phyloP scores from a whole-genome alignment of 2,329 filamentous ascomycete genomes.

The Ilyonectria mors-panacis region DNA sequence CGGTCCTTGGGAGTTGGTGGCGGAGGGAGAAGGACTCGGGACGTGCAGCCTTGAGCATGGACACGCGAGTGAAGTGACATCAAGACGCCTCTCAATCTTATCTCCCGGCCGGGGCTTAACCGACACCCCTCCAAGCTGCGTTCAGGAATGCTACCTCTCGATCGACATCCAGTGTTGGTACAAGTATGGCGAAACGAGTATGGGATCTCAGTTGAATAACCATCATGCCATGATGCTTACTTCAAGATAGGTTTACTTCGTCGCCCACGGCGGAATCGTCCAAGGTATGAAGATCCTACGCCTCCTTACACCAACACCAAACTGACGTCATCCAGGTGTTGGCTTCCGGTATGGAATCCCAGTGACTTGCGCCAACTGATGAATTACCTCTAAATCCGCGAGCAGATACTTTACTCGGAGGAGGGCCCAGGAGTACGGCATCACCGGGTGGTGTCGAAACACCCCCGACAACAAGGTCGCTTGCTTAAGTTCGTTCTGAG shows the following conservation, averaged over 20 bases:
- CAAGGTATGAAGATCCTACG: slow-evolving; percentile 69
- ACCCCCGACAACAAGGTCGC: slow-evolving; percentile 68
- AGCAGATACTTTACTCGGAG: slow-evolving; percentile 68
- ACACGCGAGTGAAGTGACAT: slow-evolving; percentile 5
- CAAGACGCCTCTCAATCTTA: slow-evolving; percentile 9
- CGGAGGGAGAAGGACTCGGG: neutral
- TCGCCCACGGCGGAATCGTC: slow-evolving; percentile 75
- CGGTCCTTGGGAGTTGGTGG: neutral
- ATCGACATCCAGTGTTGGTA: neutral
- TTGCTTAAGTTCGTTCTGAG: neutral
- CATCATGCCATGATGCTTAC: slow-evolving; percentile 8
- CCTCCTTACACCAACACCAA: neutral
- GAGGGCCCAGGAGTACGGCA: slow-evolving; percentile 62
- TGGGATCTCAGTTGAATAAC: neutral
- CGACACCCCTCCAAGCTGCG: slow-evolving; percentile 11
- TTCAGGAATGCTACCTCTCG: neutral
- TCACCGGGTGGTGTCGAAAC: slow-evolving; percentile 76
- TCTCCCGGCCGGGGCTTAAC: slow-evolving; percentile 25
- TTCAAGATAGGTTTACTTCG: slow-evolving; percentile 68
- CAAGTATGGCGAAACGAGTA: slow-evolving; percentile 55
- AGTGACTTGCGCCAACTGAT: neutral
- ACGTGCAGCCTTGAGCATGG: neutral
- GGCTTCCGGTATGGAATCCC: slow-evolving; percentile 63
- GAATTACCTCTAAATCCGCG: slow-evolving; percentile 22
- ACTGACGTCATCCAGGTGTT: slow-evolving; percentile 63